Evolutionary conservation across 106 monocot species (phyloP).

Genomic region (Vanilla planifolia): DNA sequence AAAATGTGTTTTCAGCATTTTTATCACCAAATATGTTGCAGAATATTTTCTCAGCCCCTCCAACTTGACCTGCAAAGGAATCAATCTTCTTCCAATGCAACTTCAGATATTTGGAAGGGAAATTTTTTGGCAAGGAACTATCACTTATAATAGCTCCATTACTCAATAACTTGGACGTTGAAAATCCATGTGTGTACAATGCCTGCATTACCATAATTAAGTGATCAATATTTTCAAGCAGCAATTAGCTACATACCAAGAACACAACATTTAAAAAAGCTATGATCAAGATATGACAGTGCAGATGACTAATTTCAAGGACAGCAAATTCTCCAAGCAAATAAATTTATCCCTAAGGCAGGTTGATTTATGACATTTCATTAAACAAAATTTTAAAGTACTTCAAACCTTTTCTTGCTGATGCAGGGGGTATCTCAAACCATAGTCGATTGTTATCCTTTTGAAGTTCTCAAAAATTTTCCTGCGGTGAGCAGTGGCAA

Average conservation of each 20-base stretch:
- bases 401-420: slow-evolving; percentile 66
- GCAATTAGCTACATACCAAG: too few species aligned
- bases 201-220: slow-evolving; percentile 35
- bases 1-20: slow-evolving; percentile 76
- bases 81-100: slow-evolving; percentile 79
- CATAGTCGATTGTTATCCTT: slow-evolving; percentile 54
- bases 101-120: slow-evolving; percentile 38
- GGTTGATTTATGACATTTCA: too few species aligned
- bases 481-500: slow-evolving; percentile 73
- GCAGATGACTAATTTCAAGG: too few species aligned
- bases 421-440: slow-evolving; percentile 33
- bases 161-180: slow-evolving; percentile 7
- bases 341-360: too few species aligned
- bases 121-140: background rate
- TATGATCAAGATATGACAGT: too few species aligned
- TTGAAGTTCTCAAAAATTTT: slow-evolving; percentile 90
- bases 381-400: too few species aligned
- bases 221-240: too few species aligned
- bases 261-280: too few species aligned
- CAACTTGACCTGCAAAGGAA: slow-evolving; percentile 42
- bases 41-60: slow-evolving; percentile 68
- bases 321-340: too few species aligned
- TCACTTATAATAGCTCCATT: background rate
- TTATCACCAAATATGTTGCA: slow-evolving; percentile 55
- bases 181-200: slow-evolving; percentile 14